Evolutionary conservation across 805 yeast genomes (phyloP), one percentile per base, ranked within the genome.

Genomic region (Yarrowia yakushimensis): DNA sequence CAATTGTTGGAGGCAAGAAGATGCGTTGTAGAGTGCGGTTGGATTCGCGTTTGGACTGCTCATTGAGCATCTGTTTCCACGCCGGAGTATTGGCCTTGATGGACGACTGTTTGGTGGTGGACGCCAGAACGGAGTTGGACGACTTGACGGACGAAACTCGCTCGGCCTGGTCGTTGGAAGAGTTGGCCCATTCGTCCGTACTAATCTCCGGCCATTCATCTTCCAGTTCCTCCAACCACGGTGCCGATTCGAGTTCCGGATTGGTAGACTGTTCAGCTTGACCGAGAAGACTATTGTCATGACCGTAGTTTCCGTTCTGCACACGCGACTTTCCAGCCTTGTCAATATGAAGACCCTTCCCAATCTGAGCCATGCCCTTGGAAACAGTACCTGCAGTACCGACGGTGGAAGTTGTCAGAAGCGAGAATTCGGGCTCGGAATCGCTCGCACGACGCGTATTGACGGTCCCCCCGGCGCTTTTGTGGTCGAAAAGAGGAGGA

Each of bases 181-280:
- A 5, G 11, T 25, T n/a, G 12, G 17, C 39, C 57, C 41, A 48
- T 4, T 20, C 34, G 11, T 48, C 55, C 6, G 23, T 12, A 12
- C 43, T 36, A 3, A 52, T 18, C 18, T 52, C 59, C 1, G 59
- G 59, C 61, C 61, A 55, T 11, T 55, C 61, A 12, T 55, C 61
- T 17, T 55, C 30, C 11, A 55, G 39, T 12, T 55, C 61, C 18
- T 52, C 59, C 23, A 34, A 12, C 55, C 55, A 48, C 1, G 55
- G 55, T 1, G 54, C 54, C 5, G 33, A 27, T 20, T 12, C 18
- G 7, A 46, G n/a, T n/a, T n/a, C n/a, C n/a, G n/a, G n/a, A n/a
- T n/a, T n/a, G n/a, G n/a, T n/a, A n/a, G n/a, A n/a, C n/a, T n/a
- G n/a, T n/a, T n/a, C n/a, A n/a, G n/a, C n/a, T n/a, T n/a, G n/a